These are phyloP conservation scores for Knoxdaviesia proteae DNA, from an alignment of 2,329 filamentous ascomycete species.

Conservation along the genomic window DNA sequence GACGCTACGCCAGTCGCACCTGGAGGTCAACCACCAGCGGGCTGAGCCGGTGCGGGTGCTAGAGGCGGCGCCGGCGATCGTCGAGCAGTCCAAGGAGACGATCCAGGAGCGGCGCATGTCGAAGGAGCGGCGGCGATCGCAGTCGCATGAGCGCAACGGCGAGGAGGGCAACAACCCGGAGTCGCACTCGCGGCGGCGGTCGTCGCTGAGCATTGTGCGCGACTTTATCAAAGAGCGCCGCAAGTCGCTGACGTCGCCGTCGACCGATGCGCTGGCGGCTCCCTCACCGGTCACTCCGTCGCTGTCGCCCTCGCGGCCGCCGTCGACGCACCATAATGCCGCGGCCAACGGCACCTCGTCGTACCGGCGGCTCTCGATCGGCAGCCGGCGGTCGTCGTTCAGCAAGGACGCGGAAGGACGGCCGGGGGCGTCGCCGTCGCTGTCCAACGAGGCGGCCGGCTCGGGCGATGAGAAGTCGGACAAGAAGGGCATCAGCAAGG, in stretches of 20 bases:
- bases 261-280: conserved; percentile 18
- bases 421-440: conserved; percentile 16
- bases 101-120: conserved; percentile 25
- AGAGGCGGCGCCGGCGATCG: conserved; percentile 8
- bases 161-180: conserved; percentile 15
- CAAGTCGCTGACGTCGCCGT: conserved; percentile 26
- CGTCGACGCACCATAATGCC: conserved; percentile 22
- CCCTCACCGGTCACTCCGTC: conserved; percentile 11
- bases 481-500: conserved; percentile 25
- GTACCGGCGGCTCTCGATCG: conserved; percentile 44
- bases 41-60: conserved; percentile 12
- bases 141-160: conserved; percentile 14
- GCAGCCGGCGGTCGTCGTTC: conserved; percentile 32
- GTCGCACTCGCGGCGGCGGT: conserved; percentile 17
- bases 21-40: conserved; percentile 35
- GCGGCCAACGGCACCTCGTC: conserved; percentile 14
- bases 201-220: conserved; percentile 37
- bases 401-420: conserved; percentile 18
- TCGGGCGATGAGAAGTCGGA: conserved; percentile 28
- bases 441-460: conserved; percentile 21
- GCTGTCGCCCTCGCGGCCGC: conserved; percentile 25
- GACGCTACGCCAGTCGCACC: conserved; percentile 36
- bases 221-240: conserved; percentile 40
- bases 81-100: conserved; percentile 18
- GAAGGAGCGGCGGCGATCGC: conserved; percentile 16